phyloP scores from a whole-genome alignment of 2,329 filamentous ascomycete genomes.

The Ophiocordyceps sinensis region DNA sequence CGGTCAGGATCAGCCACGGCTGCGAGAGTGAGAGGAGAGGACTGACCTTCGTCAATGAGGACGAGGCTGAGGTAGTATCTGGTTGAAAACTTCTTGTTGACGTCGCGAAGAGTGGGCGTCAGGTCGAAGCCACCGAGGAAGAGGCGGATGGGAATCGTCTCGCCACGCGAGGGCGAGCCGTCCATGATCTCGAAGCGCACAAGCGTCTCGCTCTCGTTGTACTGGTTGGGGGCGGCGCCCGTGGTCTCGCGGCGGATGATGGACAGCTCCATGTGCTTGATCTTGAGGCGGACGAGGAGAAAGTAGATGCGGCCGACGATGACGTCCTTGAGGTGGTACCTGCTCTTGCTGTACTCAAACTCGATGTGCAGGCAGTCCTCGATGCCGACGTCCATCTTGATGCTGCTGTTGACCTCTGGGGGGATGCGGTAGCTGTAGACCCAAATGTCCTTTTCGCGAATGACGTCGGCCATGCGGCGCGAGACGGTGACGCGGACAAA shows the following conservation, averaged over 20 bases:
- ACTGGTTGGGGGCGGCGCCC: slow-evolving; percentile 92
- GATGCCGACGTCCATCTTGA: slow-evolving; percentile 99
- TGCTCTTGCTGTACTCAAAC: slow-evolving; percentile 98
- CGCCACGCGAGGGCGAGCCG: slow-evolving; percentile 88
- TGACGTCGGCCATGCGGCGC: slow-evolving; percentile 91
- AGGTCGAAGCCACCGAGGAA: slow-evolving; percentile 97
- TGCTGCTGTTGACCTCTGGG: slow-evolving; percentile 93
- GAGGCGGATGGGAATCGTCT: slow-evolving; percentile 88
- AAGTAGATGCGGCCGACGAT: slow-evolving; percentile 99
- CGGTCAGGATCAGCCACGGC: slow-evolving; percentile 6
- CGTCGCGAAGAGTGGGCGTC: slow-evolving; percentile 95
- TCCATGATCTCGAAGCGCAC: slow-evolving; percentile 99
- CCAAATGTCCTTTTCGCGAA: slow-evolving; percentile 99
- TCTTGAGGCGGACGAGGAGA: slow-evolving; percentile 89
- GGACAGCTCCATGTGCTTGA: slow-evolving; percentile 98
- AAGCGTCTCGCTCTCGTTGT: slow-evolving; percentile 97
- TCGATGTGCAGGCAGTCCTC: slow-evolving; percentile 99
- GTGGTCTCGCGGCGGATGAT: slow-evolving; percentile 97
- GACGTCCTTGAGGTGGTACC: slow-evolving; percentile 98
- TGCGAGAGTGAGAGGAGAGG: background rate
- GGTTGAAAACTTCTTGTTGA: slow-evolving; percentile 99
- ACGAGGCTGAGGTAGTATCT: slow-evolving; percentile 95
- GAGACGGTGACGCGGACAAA: slow-evolving; percentile 95
- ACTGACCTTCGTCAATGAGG: slow-evolving; percentile 78
- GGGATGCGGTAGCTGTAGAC: slow-evolving; percentile 98